These are phyloP conservation scores for Paramecium caudatum DNA, from an alignment of 73 alveolate species.

Conservation along the genomic window DNA sequence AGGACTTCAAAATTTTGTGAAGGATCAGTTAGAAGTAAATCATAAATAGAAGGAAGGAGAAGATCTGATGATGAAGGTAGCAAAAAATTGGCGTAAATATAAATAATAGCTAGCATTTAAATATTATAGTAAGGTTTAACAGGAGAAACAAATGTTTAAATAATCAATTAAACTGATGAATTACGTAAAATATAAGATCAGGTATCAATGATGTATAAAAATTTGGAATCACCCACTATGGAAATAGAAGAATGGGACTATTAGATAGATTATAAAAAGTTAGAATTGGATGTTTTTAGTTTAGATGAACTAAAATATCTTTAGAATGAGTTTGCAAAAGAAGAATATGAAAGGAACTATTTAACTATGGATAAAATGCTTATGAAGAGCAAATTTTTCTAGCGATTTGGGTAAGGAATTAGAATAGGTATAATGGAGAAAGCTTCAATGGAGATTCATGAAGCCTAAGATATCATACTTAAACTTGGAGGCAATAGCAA, in stretches of 20 bases:
- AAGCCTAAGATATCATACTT: not conserved
- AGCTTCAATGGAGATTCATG: not conserved
- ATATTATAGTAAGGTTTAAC: not conserved
- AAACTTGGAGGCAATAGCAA: conserved; percentile 1
- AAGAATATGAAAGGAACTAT: conserved; percentile 34
- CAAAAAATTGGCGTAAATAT: too few relatives aligned
- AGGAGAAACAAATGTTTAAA: not conserved
- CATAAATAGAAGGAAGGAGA: too few relatives aligned
- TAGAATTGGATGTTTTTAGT: not conserved
- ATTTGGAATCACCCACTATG: conserved; percentile 9
- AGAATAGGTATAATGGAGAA: conserved; percentile 54
- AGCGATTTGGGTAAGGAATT: conserved; percentile 37
- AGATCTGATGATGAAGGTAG: too few relatives aligned
- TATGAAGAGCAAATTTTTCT: conserved; percentile 18
- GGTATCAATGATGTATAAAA: not conserved
- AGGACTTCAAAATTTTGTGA: too few relatives aligned
- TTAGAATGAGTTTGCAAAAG: not conserved
- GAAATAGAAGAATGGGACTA: conserved; percentile 26
- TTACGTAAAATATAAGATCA: not conserved
- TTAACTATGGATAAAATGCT: conserved; percentile 29
- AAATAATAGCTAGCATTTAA: too few relatives aligned
- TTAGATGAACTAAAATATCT: conserved; percentile 30
- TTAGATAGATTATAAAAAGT: not conserved
- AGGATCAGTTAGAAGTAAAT: too few relatives aligned
- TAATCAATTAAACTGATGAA: not conserved